Base-by-base conservation (phyloP, 2,329 filamentous ascomycete species). In the Elsinoe fawcettii region DNA sequence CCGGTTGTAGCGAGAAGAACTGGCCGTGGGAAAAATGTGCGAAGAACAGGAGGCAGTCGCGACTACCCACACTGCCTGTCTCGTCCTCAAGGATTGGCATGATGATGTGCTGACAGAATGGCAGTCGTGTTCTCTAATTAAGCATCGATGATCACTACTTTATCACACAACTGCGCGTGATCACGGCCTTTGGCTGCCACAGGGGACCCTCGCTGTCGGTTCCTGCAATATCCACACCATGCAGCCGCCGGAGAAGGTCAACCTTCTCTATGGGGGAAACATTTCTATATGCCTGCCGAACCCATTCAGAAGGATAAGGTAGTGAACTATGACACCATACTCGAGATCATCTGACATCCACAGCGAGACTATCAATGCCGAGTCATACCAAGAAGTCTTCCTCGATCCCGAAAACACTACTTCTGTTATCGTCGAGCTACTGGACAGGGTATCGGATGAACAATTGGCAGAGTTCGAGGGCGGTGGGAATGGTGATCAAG, bases 321-420 rank as follows among this genome's bases (percentile, higher is more conserved):
- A 43, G 11, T n/a, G 18, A 3, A 32, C 5, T 18, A 20, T 11
- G 12, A 7, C 1, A 22, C 32, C 14, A 3, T n/a, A 8, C 8
- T 32, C 25, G 27, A 6, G 11, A 8, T 20, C 11, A 51, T 30
- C 49, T 53, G 32, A 53, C 53, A 16, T n/a, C 2, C 5, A 25
- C 23, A 55, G 39, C 22, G 53, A 44, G 14, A 43, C 23, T 11
- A 18, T 44, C 62, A 81, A 90, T 73, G 83, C 91, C 4, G 87
- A 87, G 53, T 86, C 92, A 69, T 88, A 95, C 71, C 91, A 97
- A 75, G 92, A 96, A 77, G 87, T 96, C 64, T 96, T 85, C 75
- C 85, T 96, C 66, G 90, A 95, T 69, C 80, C 82, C 62, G 80
- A 87, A 61, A 90, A 90, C 51, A 91, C 91, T 71, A 89, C 88